Evolutionary conservation across 805 yeast genomes (phyloP).

Genomic region (Candida schatavii): DNA sequence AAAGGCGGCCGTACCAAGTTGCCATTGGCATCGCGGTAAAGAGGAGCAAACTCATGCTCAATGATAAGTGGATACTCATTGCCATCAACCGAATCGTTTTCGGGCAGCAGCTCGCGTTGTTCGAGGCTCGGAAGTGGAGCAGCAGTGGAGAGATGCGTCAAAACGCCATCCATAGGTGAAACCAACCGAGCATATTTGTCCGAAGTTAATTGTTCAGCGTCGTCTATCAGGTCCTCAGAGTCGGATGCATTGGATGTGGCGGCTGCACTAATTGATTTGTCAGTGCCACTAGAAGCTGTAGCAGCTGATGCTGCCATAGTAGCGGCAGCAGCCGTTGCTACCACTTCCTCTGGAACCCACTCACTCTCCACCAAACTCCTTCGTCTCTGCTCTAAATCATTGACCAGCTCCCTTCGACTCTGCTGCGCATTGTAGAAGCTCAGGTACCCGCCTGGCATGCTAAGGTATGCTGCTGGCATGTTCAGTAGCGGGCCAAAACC

Average conservation of each 20-base stretch:
- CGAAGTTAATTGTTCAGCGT: background rate
- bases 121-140: background rate
- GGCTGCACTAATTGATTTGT: too few species aligned
- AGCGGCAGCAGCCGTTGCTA: background rate
- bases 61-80: slow-evolving; percentile 12
- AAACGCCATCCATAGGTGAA: slow-evolving; percentile 4
- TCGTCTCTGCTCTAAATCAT: slow-evolving; percentile 5
- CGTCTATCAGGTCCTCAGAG: too few species aligned
- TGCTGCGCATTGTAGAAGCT: background rate
- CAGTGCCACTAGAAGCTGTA: background rate
- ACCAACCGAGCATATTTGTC: background rate
- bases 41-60: slow-evolving; percentile 33
- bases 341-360: background rate
- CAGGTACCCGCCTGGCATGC: slow-evolving; percentile 4
- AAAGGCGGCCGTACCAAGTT: slow-evolving; percentile 42
- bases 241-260: too few species aligned
- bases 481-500: too few species aligned
- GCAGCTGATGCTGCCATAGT: too few species aligned
- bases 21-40: slow-evolving; percentile 36
- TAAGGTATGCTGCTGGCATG: too few species aligned
- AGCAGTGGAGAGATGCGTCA: slow-evolving; percentile 1
- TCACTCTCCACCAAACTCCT: slow-evolving; percentile 1
- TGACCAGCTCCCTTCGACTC: background rate
- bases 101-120: background rate
- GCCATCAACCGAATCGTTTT: background rate